Base-by-base conservation (phyloP, 1,284 basidiomycete species). In the Sporisorium exsertum region DNA sequence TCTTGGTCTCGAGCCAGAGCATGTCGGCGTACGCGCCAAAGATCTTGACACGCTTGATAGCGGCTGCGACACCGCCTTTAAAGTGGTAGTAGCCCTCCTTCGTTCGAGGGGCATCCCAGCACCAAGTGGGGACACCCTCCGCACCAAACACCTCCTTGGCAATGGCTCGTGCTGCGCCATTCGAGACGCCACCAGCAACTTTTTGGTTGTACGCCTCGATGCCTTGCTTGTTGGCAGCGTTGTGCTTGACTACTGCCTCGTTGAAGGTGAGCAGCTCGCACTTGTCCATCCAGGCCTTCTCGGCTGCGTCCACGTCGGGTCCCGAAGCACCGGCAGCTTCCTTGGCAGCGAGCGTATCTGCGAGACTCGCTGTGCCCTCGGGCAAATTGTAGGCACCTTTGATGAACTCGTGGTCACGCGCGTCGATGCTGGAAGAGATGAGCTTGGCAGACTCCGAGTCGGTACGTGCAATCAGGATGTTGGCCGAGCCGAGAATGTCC, bases 1-100 rank as follows among this genome's bases (percentile, higher is more conserved):
- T 89, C 83, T 94, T 94, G 13, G 94, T 96, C 88, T 96, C 94
- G 51, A 95, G 89, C 85, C 86, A 86, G 18, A 86, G 77, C 71
- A 86, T 77, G 74, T 86, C 86, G 10, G 85, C 71, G 55, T 86
- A 84, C 0, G 81, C 82, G 1, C 93, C 92, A 82, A 91, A 96
- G 40, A 90, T 89, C 74, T 92, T 89, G 16, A 91, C 90, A 58
- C 94, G 92, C 81, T 91, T 91, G 84, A 94, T 90, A n/a, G 94
- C 94, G 6, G 92, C 89, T 87, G 91, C 90, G 53, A 94, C 87
- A 40, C 94, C 94, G n/a, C 93, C 91, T 26, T 91, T 91, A 84
- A 91, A 94, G 86, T 94, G 93, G 84, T 95, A 94, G 87, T 95
- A 96, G 16, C 94, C 94, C 87, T 97, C 94, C 49, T 92, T 90